Evolutionary conservation across 495 filamentous ascomycete species (phyloP), one percentile per base, ranked within the genome.

Genomic region (Jackrogersella minutella): DNA sequence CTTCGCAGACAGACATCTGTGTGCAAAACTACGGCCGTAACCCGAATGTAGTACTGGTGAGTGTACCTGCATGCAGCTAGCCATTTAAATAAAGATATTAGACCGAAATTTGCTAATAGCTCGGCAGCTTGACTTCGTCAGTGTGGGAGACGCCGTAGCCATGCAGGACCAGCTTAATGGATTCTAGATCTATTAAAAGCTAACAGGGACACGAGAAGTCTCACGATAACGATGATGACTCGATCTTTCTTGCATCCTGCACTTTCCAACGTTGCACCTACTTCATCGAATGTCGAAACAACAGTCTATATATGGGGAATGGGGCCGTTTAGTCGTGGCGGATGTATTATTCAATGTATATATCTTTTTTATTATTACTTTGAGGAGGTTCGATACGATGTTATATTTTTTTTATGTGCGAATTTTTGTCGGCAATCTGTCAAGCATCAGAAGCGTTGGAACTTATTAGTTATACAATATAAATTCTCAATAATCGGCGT

Each of bases 21-120:
- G 85, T 80, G 82, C 81, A 52, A 0, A 74, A 66, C 28, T 92
- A 88, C 83, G 77, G 80, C 28, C 85, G 89, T 36, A 81, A 86
- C 2, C 92, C 92, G 0, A 94, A 91, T 75, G 91, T 93, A 68
- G 83, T 96, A 4, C 78, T 96, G 10, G 91, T 96, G 3, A 67
- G 76, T 67, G 8, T 19, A 21, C 40, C 34, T 46, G 1, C 6
- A 16, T 19, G 49, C 31, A 13, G 9, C 30, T 37, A 36, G 49
- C 49, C 24, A 36, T 22, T 22, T 52, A 22, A 19, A 19, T 30
- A 24, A n/a, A n/a, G n/a, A 28, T 19, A 5, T 21, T 43, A 11
- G 11, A 39, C 24, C 4, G 1, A 17, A 0, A 28, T 34, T 49
- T 36, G 34, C 64, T 74, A 39, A 74, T 50, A 19, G 4, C 16